phyloP scores from a whole-genome alignment of 768 basidiomycete genomes.

The Pleurotus giganteus region DNA sequence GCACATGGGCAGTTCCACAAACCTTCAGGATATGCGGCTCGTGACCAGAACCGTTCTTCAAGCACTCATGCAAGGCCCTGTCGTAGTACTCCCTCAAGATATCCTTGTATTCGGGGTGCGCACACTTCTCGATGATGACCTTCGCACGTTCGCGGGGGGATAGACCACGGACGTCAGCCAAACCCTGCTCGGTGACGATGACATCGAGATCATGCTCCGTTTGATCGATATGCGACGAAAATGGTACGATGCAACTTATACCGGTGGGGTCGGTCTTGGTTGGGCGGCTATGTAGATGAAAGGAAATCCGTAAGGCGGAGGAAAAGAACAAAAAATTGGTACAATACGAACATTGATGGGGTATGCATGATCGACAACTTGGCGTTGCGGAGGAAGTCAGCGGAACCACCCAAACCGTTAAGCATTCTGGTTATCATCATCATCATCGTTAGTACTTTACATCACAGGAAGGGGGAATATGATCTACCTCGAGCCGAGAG shows the following conservation, averaged over 20 bases:
- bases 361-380: conserved; percentile 53
- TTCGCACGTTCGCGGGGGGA: conserved; percentile 46
- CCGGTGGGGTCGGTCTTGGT: conserved; percentile 47
- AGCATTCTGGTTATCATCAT: conserved; percentile 32
- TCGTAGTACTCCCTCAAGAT: conserved; percentile 45
- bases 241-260: conserved; percentile 49
- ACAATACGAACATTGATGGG: conserved; percentile 25
- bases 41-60: conserved; percentile 41
- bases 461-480: background rate
- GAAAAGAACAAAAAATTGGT: background rate
- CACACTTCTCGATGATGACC: conserved; percentile 45
- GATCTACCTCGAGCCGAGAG: conserved; percentile 40
- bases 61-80: conserved; percentile 38
- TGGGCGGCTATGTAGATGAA: conserved; percentile 30
- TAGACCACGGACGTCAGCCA: conserved; percentile 45
- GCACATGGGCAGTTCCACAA: conserved; percentile 13
- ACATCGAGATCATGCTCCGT: conserved; percentile 50
- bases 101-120: conserved; percentile 45
- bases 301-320: background rate
- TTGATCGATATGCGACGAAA: conserved; percentile 46
- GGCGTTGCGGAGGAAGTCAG: conserved; percentile 47
- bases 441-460: background rate
- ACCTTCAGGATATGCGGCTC: conserved; percentile 49
- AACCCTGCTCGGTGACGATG: conserved; percentile 47
- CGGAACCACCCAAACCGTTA: conserved; percentile 48